phyloP scores from a whole-genome alignment of 2,329 filamentous ascomycete genomes.

The Orbilia quercus region DNA sequence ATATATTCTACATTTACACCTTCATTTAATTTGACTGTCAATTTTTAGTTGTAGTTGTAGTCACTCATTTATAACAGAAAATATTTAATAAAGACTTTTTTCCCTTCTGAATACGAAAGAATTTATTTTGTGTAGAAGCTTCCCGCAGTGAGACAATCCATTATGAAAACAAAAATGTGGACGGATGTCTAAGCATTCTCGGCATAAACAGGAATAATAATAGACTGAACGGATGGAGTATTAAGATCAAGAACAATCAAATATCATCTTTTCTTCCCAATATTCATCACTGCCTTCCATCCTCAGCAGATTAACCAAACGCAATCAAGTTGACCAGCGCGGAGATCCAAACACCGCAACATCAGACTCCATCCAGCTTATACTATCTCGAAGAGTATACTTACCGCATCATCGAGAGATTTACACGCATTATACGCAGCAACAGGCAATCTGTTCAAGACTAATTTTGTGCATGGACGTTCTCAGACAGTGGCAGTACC shows the following conservation, averaged over 20 bases:
- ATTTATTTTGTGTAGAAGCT: not conserved
- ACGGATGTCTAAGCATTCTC: not conserved
- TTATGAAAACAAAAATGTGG: not conserved
- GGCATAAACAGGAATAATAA: not conserved
- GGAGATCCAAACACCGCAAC: not conserved
- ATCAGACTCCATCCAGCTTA: not conserved
- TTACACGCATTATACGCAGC: constrained; percentile 2
- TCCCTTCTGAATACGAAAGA: constrained; percentile 25
- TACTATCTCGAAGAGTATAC: not conserved
- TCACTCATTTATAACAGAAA: constrained; percentile 16
- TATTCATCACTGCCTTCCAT: too few relatives aligned
- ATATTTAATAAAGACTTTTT: constrained; percentile 33
- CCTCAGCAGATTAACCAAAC: constrained; percentile 3
- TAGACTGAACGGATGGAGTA: not conserved
- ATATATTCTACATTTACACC: constrained; percentile 9
- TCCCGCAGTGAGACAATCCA: not conserved
- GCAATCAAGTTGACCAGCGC: constrained; percentile 22
- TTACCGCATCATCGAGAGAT: constrained; percentile 17
- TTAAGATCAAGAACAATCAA: not conserved
- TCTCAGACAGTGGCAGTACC: constrained; percentile 35
- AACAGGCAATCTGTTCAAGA: not conserved
- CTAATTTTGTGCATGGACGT: constrained; percentile 26
- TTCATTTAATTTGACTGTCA: constrained; percentile 25
- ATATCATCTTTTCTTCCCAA: too few relatives aligned
- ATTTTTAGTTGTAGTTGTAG: constrained; percentile 18